Percentiles rank a stretch among this genome's conserved stretches.
phyloP scores from a whole-genome alignment of 2,329 filamentous ascomycete genomes.

The Chalara sp. region DNA sequence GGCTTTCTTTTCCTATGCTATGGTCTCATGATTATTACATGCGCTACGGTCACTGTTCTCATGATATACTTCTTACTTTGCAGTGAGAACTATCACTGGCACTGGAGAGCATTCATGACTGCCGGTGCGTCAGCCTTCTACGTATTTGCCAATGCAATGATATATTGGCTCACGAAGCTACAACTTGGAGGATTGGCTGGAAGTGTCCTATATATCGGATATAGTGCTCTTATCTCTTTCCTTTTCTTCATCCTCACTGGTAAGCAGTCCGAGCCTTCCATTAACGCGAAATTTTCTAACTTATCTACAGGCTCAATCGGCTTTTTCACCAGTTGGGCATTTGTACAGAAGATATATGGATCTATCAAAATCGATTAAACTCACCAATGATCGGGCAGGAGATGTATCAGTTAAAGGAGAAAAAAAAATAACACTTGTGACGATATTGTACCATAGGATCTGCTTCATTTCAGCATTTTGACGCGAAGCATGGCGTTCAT shows the following conservation, averaged over 20 bases:
- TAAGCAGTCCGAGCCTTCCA: constrained; percentile 40
- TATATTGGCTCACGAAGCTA: constrained; percentile 86
- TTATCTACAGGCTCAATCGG: constrained; percentile 72
- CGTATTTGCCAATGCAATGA: constrained; percentile 83
- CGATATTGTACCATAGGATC: too few species aligned
- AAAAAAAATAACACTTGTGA: background rate
- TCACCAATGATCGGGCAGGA: background rate
- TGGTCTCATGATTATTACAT: constrained; percentile 93
- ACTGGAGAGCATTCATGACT: constrained; percentile 91
- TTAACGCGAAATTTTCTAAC: constrained; percentile 10
- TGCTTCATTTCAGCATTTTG: too few species aligned
- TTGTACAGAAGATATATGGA: constrained; percentile 86
- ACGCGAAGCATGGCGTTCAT: too few species aligned
- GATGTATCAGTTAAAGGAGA: too few species aligned
- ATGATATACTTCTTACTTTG: constrained; percentile 96
- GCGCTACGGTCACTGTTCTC: constrained; percentile 83
- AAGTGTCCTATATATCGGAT: constrained; percentile 87
- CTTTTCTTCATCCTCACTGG: constrained; percentile 91
- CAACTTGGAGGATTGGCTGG: constrained; percentile 80
- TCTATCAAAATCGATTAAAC: constrained; percentile 94
- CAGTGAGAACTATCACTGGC: constrained; percentile 97
- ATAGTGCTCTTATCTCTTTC: constrained; percentile 82
- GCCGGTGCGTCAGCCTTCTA: constrained; percentile 87
- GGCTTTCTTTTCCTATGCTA: constrained; percentile 98
- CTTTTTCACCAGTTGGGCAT: constrained; percentile 91